Evolutionary conservation across 495 filamentous ascomycete genomes (phyloP), one percentile per base, ranked within the genome.

Genomic region (Aspergillus incahuasiensis): DNA sequence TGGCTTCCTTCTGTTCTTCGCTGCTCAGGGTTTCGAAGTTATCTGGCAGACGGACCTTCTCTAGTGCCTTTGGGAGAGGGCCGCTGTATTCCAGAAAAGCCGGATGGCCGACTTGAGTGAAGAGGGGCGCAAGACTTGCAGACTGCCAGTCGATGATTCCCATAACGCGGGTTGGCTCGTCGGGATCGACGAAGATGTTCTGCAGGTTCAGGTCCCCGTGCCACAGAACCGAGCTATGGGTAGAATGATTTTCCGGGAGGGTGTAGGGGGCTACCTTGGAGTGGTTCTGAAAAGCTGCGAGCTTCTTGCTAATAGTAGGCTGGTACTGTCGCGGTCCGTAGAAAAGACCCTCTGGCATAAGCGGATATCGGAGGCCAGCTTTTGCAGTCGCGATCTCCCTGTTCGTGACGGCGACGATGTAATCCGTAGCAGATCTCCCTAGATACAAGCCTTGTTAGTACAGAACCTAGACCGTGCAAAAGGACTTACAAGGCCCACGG

Each of bases 121-220:
- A 67, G 54, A 68, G 60, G 16, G 65, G 63, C 40, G 45, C 52
- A 0, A 47, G 46, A 51, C 60, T 59, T 40, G 53, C 35, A 40
- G 57, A 63, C 53, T 68, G 65, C 65, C 65, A 68, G 56, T 66
- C 63, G 40, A 68, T 61, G 22, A 65, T 63, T 24, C 63, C 63
- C 3, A 58, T 6, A 25, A 68, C 62, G n/a, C 46, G 51, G 28
- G 20, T 51, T 53, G 63, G 65, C 6, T 63, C 54, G 50, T 58
- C 51, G 0, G 57, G 57, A 50, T 65, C 60, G 54, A 68, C 65
- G 48, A 68, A 63, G 30, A 68, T 61, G 55, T 68, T 63, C 21
- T 65, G 57, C 22, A 43, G 50, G 50, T 68, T 53, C 8, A 68
- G 56, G 57, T 63, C 65, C 2, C 50, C 55, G 47, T 67, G 64